Evolutionary conservation across 176 grass and related monocot species (phyloP).

Genomic region (Lolium perenne): DNA sequence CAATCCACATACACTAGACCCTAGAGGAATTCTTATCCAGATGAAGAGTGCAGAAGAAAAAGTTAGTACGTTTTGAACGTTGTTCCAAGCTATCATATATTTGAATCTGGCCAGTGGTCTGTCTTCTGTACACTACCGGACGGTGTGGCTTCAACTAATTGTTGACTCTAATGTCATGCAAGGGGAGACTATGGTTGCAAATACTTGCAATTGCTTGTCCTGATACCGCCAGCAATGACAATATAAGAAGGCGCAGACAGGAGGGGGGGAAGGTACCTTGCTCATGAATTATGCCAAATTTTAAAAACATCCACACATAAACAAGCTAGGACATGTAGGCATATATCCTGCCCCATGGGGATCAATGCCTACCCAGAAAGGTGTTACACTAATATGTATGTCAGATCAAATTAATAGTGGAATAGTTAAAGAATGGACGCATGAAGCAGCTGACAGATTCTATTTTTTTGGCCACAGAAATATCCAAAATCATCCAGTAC

Average conservation of each 20-base stretch:
- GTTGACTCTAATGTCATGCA: neutral
- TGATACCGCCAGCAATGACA: constrained; percentile 9
- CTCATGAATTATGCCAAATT: too few relatives aligned
- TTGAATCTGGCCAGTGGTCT: neutral
- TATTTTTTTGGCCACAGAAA: neutral
- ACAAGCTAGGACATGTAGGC: too few relatives aligned
- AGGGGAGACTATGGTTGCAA: neutral
- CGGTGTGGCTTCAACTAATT: neutral
- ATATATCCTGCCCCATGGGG: neutral
- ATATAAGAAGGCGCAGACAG: neutral
- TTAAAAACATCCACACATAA: too few relatives aligned
- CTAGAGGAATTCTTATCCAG: neutral
- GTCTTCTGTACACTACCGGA: neutral
- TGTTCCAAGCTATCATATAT: neutral
- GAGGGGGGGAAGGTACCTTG: constrained; percentile 53
- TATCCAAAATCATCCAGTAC: constrained; percentile 13
- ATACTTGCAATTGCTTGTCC: neutral
- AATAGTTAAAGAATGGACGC: neutral
- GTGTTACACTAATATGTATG: neutral
- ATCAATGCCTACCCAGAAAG: neutral
- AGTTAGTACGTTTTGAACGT: neutral
- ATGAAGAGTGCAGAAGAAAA: too few relatives aligned
- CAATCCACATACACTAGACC: neutral
- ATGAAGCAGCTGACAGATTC: neutral
- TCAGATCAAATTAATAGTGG: neutral